Evolutionary conservation across 306 rosid species (phyloP).

Genomic region (Prunus armeniaca): DNA sequence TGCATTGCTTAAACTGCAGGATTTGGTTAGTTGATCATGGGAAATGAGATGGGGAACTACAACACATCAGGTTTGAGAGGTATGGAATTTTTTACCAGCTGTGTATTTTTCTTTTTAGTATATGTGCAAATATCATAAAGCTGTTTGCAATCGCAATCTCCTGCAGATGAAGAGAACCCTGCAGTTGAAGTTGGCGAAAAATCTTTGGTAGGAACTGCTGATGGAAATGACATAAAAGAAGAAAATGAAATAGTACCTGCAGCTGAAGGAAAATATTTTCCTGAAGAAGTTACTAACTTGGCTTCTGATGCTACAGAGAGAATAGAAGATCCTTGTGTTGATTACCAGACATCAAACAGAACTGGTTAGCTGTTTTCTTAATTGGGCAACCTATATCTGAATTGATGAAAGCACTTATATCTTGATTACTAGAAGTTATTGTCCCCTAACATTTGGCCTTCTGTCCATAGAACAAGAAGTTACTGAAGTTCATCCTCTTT

Average conservation of each 20-base stretch:
- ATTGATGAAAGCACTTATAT: neutral
- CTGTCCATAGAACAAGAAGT: slow-evolving; percentile 33
- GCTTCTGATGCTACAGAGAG: slow-evolving; percentile 27
- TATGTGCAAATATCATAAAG: neutral
- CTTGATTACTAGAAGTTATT: neutral
- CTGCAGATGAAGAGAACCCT: neutral
- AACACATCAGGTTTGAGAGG: slow-evolving; percentile 67
- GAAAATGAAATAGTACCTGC: slow-evolving; percentile 28
- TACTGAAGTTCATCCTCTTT: slow-evolving; percentile 28
- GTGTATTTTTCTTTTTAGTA: neutral
- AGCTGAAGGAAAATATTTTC: slow-evolving; percentile 24
- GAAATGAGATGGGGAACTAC: slow-evolving; percentile 87
- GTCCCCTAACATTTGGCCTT: neutral
- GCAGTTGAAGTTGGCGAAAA: slow-evolving; percentile 35
- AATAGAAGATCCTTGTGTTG: slow-evolving; percentile 6
- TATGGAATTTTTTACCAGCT: slow-evolving; percentile 17
- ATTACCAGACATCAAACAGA: slow-evolving; percentile 15
- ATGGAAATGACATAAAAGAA: slow-evolving; percentile 26
- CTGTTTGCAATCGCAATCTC: slow-evolving; percentile 1
- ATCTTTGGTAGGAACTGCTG: slow-evolving; percentile 20
- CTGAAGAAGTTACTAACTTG: slow-evolving; percentile 20
- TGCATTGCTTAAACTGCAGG: slow-evolving; percentile 51
- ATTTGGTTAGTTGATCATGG: slow-evolving; percentile 59
- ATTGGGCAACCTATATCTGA: neutral
- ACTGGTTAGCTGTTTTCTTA: slow-evolving; percentile 15